Evolutionary conservation across 371 early-diverging fungal genomes (phyloP), one percentile per base, ranked within the genome.

Genomic region (Mucor ambiguus): DNA sequence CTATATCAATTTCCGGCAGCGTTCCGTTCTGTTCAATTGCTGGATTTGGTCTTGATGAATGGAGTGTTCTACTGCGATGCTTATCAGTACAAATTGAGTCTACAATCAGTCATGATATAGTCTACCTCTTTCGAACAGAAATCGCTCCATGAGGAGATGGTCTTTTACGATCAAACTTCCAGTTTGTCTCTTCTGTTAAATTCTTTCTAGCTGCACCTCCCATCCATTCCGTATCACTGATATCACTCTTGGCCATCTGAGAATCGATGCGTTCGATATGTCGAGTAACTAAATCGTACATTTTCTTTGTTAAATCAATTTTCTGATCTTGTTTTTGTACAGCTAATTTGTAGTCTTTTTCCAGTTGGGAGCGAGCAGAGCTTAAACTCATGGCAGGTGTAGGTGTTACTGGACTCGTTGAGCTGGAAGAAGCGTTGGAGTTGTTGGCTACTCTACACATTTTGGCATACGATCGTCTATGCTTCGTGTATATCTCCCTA

Each of bases 1-100:
- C 98, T 57, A 96, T 93, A 3, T 91, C 90, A 32, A 91, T 64
- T 28, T 93, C 96, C 33, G 80, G 60, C 4, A 77, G 55, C 3
- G 70, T 33, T 4, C 72, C 69, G 14, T 73, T 60, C 22, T 67
- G 70, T 18, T 67, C 71, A 7, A 62, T 59, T 26, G 63, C 60
- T 35, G 81, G 75, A 52, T 69, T 81, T 16, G 81, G 79, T 32
- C 80, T 66, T 20, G 71, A 72, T 0, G 78, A 78, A 60, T 74
- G 78, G 66, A 67, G 73, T 10, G 71, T 75, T 64, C 78, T 78
- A 59, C 52, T 64, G 12, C 30, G 26, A 20, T 28, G 26, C 14
- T 46, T 20, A 20, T 46, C n/a, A 22, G 18, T 18, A 46, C 6
- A 22, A 3, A 10, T 2, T 22, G 9, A 7, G 18, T 46, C 10